Evolutionary conservation across 2,329 filamentous ascomycete species (phyloP), one percentile per base, ranked within the genome.

Genomic region (Cylindrodendrum hubeiense): DNA sequence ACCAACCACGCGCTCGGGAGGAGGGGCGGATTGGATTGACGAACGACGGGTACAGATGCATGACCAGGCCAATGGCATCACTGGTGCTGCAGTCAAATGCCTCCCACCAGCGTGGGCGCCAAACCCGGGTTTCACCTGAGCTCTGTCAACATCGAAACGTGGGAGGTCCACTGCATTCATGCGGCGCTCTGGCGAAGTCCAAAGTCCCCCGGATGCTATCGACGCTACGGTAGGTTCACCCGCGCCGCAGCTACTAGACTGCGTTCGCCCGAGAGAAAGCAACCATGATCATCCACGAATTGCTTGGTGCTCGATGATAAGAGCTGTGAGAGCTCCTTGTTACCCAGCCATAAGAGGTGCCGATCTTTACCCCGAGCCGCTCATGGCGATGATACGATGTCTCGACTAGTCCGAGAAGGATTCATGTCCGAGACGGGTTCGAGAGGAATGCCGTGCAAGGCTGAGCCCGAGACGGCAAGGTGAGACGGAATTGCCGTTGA

Each of bases 81-180:
- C 34, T 22, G 17, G 22, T 37, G 55, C 49, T 61, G 53, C 63
- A 71, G 63, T 67, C 58, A 72, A 52, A 34, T 44, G 56, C 51
- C 56, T 65, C 53, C 57, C 47, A 50, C 51, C 21, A 50, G 49
- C 54, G 47, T 57, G 56, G 58, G 67, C 57, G 59, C 60, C 68
- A 55, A 49, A 49, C 51, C 44, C 58, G 54, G 65, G 68, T 65
- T 71, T 66, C 67, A 71, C 66, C 63, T 63, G 50, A 26, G 57
- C 37, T 59, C 24, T 54, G 28, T 63, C 53, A 58, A 65, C 54
- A 53, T 50, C 65, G 65, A 64, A 67, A 64, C 56, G 50, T 54
- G 54, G 49, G 58, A 58, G 44, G 46, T 60, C 65, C 52, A 51
- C 60, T 71, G 34, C 52, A 55, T 46, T 58, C 43, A 59, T 17